These are phyloP conservation scores for Stachybotrys echinatus DNA, from an alignment of 2,329 filamentous ascomycete genomes.

Conservation along the genomic window DNA sequence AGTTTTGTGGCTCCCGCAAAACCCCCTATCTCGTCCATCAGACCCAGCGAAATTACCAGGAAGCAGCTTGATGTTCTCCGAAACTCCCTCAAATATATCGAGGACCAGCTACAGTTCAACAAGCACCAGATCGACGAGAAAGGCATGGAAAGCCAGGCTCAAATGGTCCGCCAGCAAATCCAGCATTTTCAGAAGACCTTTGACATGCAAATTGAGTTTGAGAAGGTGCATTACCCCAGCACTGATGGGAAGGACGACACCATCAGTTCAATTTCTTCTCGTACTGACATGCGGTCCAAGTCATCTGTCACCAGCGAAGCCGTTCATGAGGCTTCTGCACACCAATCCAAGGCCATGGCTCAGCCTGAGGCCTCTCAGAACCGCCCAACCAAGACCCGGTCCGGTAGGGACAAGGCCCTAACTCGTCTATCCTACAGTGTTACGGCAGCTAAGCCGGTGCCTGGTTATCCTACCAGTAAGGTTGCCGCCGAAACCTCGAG, in stretches of 20 bases:
- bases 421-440: constrained; percentile 15
- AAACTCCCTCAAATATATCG: constrained; percentile 47
- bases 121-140: constrained; percentile 57
- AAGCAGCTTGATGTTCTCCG: constrained; percentile 50
- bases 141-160: constrained; percentile 38
- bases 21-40: constrained; percentile 53
- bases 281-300: constrained; percentile 7
- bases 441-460: constrained; percentile 21
- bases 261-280: constrained; percentile 10
- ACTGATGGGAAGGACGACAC: constrained; percentile 17
- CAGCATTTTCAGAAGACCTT: constrained; percentile 43
- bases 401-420: constrained; percentile 7
- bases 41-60: constrained; percentile 54
- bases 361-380: constrained; percentile 8
- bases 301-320: constrained; percentile 9
- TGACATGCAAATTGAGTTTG: constrained; percentile 38
- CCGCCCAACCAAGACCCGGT: constrained; percentile 5
- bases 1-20: constrained; percentile 12
- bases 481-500: constrained; percentile 10
- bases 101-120: constrained; percentile 57
- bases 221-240: constrained; percentile 37
- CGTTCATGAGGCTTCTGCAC: constrained; percentile 6
- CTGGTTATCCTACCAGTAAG: constrained; percentile 12
- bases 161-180: constrained; percentile 39
- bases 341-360: background rate